Percentiles rank a stretch among this genome's conserved stretches.
phyloP scores from a whole-genome alignment of 352 stramenopile species.

The Globisporangium spinosum region DNA sequence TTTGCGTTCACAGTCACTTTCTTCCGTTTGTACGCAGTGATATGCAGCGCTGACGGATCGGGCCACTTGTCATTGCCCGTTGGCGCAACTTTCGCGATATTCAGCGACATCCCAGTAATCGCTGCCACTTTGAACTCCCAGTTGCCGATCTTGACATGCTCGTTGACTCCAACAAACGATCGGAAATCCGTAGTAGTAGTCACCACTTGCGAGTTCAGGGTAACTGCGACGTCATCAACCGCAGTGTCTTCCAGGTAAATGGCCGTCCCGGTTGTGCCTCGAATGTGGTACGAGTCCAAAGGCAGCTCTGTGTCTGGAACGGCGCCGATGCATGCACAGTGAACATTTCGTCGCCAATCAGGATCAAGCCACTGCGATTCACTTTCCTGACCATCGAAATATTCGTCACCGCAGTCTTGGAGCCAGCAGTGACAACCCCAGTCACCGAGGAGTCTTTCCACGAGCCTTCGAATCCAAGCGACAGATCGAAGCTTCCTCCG shows the following conservation, averaged over 20 bases:
- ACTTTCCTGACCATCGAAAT: constrained; percentile 56
- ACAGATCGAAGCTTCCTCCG: constrained; percentile 66
- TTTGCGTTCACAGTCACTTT: constrained; percentile 53
- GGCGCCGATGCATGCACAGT: constrained; percentile 55
- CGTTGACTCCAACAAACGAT: constrained; percentile 25
- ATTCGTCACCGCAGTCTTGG: constrained; percentile 38
- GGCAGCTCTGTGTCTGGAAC: constrained; percentile 63
- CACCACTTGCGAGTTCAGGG: constrained; percentile 27
- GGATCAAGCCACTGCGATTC: constrained; percentile 60
- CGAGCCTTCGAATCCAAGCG: constrained; percentile 60
- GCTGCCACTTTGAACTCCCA: constrained; percentile 42
- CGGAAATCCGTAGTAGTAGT: constrained; percentile 45
- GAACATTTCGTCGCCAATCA: constrained; percentile 58
- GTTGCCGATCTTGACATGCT: constrained; percentile 57
- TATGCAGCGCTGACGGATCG: constrained; percentile 29
- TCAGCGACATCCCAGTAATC: constrained; percentile 30
- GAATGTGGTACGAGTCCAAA: constrained; percentile 67
- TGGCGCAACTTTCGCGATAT: constrained; percentile 28
- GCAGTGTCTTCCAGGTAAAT: constrained; percentile 62
- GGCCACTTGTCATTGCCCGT: constrained; percentile 34
- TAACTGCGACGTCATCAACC: constrained; percentile 59
- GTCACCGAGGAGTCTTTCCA: constrained; percentile 39
- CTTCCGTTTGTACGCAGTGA: constrained; percentile 66
- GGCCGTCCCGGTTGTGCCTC: constrained; percentile 22
- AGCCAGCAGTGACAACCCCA: constrained; percentile 44